Base-by-base conservation (phyloP, 2,329 filamentous ascomycete genomes). In the Malbranchea cinnamomea region DNA sequence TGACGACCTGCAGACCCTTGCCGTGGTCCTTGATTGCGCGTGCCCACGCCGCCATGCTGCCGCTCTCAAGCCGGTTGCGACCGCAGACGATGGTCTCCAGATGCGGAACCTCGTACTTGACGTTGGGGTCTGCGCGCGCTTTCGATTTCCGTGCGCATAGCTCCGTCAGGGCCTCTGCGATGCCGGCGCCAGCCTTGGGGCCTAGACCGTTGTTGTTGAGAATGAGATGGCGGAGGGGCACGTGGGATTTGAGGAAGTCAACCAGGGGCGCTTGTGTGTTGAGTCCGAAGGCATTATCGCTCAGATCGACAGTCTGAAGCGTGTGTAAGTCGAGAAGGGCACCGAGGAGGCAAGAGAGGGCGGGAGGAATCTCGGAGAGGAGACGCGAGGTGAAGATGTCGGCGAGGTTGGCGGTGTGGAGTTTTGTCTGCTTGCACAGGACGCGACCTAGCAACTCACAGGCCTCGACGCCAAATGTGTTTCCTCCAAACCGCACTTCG, bases 151-250 rank as follows among this genome's bases (percentile, higher is more conserved):
- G 84, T 38, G 68, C 69, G 34, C 92, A 80, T 22, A 98, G 74
- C 39, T 74, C 68, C 12, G 74, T 78, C 32, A 98, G 74, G 5
- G 89, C 81, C 50, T 94, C 76, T 28, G 87, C 89, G 44, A 98
- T 76, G 31, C 89, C 66, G 26, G 81, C 82, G 34, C 89, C 89
- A 6, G 87, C 87, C 37, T 84, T 77, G 13, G 89, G 89, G 8
- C 89, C 89, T 21, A 98, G 72, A 16, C 89, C 89, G 56, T 98
- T 98, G 67, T 98, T 98, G 67, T 95, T 95, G 35, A 98, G 74
- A 57, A 91, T 83, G 16, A 98, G 72, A 56, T 94, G 85, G 56
- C 85, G 84, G 23, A 98, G 74, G 2, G 89, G 87, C 3, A 80
- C 73, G 59, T 95, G 87, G 35, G 76, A 69, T 32, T 80, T 76